These are phyloP conservation scores for Penicillium digitatum DNA, from an alignment of 2,329 filamentous ascomycete species.

Conservation along the genomic window DNA sequence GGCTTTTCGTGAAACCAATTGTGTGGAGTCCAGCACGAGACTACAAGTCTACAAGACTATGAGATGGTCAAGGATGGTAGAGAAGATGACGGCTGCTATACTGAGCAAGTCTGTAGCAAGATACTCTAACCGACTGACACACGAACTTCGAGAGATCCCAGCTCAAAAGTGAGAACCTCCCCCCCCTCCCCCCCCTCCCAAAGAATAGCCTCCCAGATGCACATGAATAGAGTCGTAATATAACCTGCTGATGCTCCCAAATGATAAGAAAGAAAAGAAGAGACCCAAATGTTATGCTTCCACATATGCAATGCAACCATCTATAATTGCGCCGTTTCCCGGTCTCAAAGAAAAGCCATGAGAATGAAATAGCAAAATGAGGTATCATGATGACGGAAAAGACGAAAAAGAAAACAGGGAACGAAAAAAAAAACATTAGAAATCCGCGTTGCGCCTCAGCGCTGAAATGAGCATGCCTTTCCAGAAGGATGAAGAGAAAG, in stretches of 20 bases:
- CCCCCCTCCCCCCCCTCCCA: no score
- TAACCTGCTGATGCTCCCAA: slow-evolving; percentile 29
- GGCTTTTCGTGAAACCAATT: background rate
- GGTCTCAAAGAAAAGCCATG: slow-evolving; percentile 16
- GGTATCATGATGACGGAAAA: slow-evolving; percentile 21
- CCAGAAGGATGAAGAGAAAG: slow-evolving; percentile 14
- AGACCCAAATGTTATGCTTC: slow-evolving; percentile 28
- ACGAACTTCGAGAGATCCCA: background rate
- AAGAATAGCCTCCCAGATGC: slow-evolving; percentile 37
- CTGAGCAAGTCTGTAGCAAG: slow-evolving; percentile 10
- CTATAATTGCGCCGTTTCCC: slow-evolving; percentile 36
- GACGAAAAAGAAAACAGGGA: slow-evolving; percentile 7
- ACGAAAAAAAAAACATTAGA: slow-evolving; percentile 4
- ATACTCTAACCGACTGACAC: slow-evolving; percentile 11
- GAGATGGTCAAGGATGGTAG: background rate
- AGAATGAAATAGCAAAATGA: slow-evolving; percentile 15
- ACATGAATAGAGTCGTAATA: slow-evolving; percentile 30
- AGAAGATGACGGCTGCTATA: slow-evolving; percentile 7
- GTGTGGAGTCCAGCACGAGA: background rate
- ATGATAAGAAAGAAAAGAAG: slow-evolving; percentile 18
- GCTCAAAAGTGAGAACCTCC: slow-evolving; percentile 1
- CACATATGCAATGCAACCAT: slow-evolving; percentile 35
- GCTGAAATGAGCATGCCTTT: slow-evolving; percentile 13
- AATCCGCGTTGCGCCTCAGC: background rate
- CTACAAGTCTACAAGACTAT: background rate